Conservation (phyloP, 1,284 basidiomycete genomes). For the Ganoderma boninense region DNA sequence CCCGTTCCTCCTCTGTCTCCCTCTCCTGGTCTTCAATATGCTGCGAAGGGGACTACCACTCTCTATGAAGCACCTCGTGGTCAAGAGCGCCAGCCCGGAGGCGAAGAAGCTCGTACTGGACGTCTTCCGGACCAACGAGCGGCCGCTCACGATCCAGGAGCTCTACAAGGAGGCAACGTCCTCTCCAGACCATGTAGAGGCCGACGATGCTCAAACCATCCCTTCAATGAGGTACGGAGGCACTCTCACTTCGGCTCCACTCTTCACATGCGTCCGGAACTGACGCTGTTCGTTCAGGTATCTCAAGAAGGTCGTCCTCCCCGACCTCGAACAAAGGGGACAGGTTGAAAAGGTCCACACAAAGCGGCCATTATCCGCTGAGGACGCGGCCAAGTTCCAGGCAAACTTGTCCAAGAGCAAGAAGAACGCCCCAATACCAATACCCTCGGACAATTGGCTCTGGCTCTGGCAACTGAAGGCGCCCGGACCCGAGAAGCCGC, state of each 20-base stretch:
- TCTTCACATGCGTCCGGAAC: not conserved
- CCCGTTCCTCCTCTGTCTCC: not conserved
- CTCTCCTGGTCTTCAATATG: not conserved
- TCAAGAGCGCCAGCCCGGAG: not conserved
- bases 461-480: constrained; percentile 8
- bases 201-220: not conserved
- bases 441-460: not conserved
- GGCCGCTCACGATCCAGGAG: constrained; percentile 3
- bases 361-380: not conserved
- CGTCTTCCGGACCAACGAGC: not conserved
- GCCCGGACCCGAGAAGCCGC: not conserved
- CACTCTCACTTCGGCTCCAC: not conserved
- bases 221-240: constrained; percentile 1
- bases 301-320: constrained; percentile 12
- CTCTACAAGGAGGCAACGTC: not conserved
- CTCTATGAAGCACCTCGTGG: not conserved
- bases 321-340: not conserved
- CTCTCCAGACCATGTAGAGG: not conserved
- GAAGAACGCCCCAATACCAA: not conserved
- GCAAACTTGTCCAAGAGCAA: not conserved
- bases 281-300: not conserved
- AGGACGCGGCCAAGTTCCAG: not conserved
- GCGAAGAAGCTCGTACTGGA: not conserved
- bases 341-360: constrained; percentile 5
- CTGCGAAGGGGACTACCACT: not conserved